Evolutionary conservation across 2,329 filamentous ascomycete genomes (phyloP), one percentile per base, ranked within the genome.

Genomic region (Calonectria henricotiae): DNA sequence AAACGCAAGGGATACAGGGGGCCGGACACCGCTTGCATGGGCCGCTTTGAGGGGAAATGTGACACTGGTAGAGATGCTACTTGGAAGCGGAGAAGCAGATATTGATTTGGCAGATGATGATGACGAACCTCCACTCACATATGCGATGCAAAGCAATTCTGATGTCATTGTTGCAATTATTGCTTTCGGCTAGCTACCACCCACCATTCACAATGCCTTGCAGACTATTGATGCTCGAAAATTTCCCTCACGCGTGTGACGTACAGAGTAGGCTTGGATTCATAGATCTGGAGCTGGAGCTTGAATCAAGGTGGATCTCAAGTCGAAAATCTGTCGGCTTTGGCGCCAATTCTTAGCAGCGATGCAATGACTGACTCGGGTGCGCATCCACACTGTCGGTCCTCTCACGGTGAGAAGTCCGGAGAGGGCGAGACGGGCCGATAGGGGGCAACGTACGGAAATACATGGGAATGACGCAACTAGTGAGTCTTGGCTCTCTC

Each of bases 381-480:
- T 5, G 3, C 47, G 11, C 47, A n/a, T 11, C 13, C 51, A 25
- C 3, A 1, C 5, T 2, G 3, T 58, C 11, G 13, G 32, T n/a
- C 3, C 12, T 23, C 20, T 7, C 32, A 54, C 12, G n/a, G 17
- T 7, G 12, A 20, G 32, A 58, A 25, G 37, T 58, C 51, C n/a
- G 39, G 7, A 27, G 25, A 58, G 15, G 23, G 35, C 8, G 2
- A 58, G 37, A 37, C 39, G 51, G 51, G 32, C 51, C 51, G 51
- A 58, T 58, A 37, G 20, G 32, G 20, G 32, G 20, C 20, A 32
- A 37, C n/a, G n/a, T 2, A 39, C 32, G 35, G 20, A 58, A 58
- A 58, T 39, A 20, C 51, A 58, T 39, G 32, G 30, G 13, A 15
- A 37, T 58, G 51, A 58, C 51, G 51, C 23, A 58, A 58, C 35